phyloP scores from a whole-genome alignment of 2,329 filamentous ascomycete species.

The Ambrosiella cleistominuta region DNA sequence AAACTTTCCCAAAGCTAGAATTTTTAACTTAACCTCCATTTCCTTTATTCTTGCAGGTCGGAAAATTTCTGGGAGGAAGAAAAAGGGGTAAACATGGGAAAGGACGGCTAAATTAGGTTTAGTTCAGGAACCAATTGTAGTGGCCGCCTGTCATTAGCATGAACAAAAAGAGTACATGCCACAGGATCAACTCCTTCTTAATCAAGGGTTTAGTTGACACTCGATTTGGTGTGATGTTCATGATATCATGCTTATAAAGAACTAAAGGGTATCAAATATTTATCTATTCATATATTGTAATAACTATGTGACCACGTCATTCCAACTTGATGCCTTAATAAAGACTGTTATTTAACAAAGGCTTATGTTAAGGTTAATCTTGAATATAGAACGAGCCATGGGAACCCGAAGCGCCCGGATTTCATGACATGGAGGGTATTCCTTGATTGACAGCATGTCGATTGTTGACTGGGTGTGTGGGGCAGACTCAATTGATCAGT shows the following conservation, averaged over 20 bases:
- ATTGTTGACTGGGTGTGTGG: not conserved
- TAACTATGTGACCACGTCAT: too few relatives aligned
- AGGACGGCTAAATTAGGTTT: not conserved
- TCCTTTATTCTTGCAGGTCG: not conserved
- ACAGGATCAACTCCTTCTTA: not conserved
- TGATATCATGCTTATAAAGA: too few relatives aligned
- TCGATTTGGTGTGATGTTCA: too few relatives aligned
- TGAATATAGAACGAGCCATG: not conserved
- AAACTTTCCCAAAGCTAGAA: not conserved
- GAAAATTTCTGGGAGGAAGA: not conserved
- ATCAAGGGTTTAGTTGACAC: not conserved
- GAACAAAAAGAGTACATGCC: not conserved
- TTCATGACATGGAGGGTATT: not conserved
- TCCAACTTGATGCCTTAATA: too few relatives aligned
- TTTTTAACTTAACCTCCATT: not conserved
- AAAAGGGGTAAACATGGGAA: not conserved
- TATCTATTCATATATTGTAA: too few relatives aligned
- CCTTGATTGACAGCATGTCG: not conserved
- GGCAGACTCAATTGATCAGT: not conserved
- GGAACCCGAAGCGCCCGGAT: not conserved
- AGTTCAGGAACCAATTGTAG: not conserved
- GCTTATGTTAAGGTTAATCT: too few relatives aligned
- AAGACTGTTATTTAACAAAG: too few relatives aligned
- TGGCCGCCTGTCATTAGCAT: not conserved
- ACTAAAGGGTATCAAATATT: too few relatives aligned